A percentile compares a stretch with the other conserved stretches of the same genome.
Conservation (phyloP, 768 basidiomycete species). For the Leccinum ochraceum region DNA sequence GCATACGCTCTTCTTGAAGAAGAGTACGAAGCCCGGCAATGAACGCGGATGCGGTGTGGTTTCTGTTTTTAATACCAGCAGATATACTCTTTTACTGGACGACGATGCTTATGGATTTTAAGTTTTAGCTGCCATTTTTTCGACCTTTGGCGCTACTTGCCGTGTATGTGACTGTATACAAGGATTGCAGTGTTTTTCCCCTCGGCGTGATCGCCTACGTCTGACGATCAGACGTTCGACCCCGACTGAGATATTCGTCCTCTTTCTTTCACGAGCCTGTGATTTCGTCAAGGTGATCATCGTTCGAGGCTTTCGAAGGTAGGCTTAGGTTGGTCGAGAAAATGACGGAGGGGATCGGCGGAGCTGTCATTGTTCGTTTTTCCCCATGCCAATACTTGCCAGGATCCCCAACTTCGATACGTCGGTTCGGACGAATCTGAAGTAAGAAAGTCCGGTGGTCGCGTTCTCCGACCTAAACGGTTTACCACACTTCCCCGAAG, state of each 20-base stretch:
- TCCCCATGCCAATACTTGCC: background rate
- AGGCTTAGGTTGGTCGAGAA: background rate
- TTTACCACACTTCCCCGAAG: background rate
- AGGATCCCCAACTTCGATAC: background rate
- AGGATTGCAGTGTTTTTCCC: background rate
- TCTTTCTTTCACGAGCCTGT: background rate
- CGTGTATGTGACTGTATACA: background rate
- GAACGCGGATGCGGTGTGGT: background rate
- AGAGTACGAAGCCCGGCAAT: background rate
- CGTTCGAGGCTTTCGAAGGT: background rate
- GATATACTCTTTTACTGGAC: background rate
- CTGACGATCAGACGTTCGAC: background rate
- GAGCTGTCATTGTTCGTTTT: background rate
- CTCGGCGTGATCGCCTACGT: background rate
- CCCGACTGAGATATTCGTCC: background rate
- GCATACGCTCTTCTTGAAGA: background rate
- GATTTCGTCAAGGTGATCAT: background rate
- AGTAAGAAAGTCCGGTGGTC: background rate
- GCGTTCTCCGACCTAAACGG: background rate
- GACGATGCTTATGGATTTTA: background rate
- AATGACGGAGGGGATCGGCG: background rate
- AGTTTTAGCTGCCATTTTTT: background rate
- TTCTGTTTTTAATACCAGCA: background rate
- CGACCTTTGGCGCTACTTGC: background rate
- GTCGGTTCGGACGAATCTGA: background rate